These are phyloP conservation scores for Dioszegia hungarica DNA, from an alignment of 768 basidiomycete genomes.

Conservation along the genomic window DNA sequence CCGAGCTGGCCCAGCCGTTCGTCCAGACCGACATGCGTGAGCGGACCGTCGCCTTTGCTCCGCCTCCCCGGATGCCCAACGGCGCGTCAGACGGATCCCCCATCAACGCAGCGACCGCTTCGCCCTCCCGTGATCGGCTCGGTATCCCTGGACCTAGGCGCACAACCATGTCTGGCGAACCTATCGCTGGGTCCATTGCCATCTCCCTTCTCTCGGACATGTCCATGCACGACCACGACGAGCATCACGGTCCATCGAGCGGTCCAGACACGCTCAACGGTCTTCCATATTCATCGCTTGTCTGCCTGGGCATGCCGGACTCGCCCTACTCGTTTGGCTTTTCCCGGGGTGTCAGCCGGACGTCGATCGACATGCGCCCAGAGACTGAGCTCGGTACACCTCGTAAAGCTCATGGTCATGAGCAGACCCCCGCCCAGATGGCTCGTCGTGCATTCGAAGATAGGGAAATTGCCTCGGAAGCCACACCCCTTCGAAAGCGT, in stretches of 20 bases:
- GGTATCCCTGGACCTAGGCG: slow-evolving; percentile 13
- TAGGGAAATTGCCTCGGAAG: slow-evolving; percentile 77
- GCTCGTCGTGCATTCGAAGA: slow-evolving; percentile 49
- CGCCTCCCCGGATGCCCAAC: slow-evolving; percentile 20
- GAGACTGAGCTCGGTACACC: background rate
- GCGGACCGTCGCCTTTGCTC: slow-evolving; percentile 40
- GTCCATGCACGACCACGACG: slow-evolving; percentile 25
- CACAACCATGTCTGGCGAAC: slow-evolving; percentile 32
- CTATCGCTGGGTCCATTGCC: slow-evolving; percentile 12
- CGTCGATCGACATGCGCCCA: background rate
- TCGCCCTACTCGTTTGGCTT: slow-evolving; percentile 41
- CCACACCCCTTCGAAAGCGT: slow-evolving; percentile 53
- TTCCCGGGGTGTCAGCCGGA: slow-evolving; percentile 34
- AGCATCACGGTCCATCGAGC: background rate
- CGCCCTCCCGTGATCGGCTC: slow-evolving; percentile 23
- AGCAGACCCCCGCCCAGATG: background rate
- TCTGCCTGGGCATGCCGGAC: slow-evolving; percentile 48
- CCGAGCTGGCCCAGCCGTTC: slow-evolving; percentile 12
- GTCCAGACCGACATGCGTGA: slow-evolving; percentile 22
- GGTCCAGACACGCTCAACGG: slow-evolving; percentile 49
- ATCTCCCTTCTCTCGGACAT: slow-evolving; percentile 29
- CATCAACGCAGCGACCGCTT: slow-evolving; percentile 17
- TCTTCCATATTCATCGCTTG: slow-evolving; percentile 57
- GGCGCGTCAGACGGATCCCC: slow-evolving; percentile 7
- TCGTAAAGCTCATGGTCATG: background rate